A percentile compares a stretch with the other conserved stretches of the same genome.
phyloP scores from a whole-genome alignment of 768 basidiomycete species.

The Phylloporus arenicola region DNA sequence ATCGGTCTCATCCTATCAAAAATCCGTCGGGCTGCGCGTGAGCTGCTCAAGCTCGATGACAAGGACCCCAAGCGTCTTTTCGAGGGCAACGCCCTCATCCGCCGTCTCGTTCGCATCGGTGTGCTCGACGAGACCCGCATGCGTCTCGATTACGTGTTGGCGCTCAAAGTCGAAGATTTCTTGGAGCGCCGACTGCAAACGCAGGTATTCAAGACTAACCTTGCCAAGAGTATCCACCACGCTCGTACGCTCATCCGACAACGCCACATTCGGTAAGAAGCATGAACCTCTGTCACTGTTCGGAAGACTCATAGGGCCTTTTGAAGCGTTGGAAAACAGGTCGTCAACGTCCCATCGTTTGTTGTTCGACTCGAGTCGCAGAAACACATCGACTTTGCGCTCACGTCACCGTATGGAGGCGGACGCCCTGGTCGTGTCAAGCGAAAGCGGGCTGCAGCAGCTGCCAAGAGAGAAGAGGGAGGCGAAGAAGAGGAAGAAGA shows the following conservation, averaged over 20 bases:
- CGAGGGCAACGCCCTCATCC: slow-evolving; percentile 96
- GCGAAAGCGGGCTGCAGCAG: slow-evolving; percentile 94
- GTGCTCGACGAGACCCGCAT: slow-evolving; percentile 98
- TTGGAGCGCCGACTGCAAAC: slow-evolving; percentile 98
- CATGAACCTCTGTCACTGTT: not conserved
- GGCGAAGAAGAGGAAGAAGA: slow-evolving; percentile 91
- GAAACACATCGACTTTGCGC: slow-evolving; percentile 99
- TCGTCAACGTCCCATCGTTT: slow-evolving; percentile 98
- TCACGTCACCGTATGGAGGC: slow-evolving; percentile 95
- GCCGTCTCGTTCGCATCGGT: slow-evolving; percentile 97
- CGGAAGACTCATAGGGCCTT: slow-evolving; percentile 1
- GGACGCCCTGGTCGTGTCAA: slow-evolving; percentile 94
- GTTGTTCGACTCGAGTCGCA: slow-evolving; percentile 99
- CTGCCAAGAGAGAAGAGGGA: slow-evolving; percentile 85
- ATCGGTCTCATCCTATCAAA: slow-evolving; percentile 97
- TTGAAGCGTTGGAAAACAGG: slow-evolving; percentile 93
- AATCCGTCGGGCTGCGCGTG: slow-evolving; percentile 99
- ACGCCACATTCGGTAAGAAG: slow-evolving; percentile 88
- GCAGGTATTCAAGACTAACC: slow-evolving; percentile 98
- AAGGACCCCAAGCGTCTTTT: slow-evolving; percentile 99
- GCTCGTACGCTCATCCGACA: slow-evolving; percentile 97
- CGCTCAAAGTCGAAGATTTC: slow-evolving; percentile 99
- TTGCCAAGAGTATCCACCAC: slow-evolving; percentile 98
- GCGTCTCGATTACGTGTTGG: slow-evolving; percentile 99
- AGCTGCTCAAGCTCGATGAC: slow-evolving; percentile 98